A percentile compares a stretch with the other conserved stretches of the same genome.
phyloP scores from a whole-genome alignment of 441 rosid genomes.

The Arabidopsis hybrid region DNA sequence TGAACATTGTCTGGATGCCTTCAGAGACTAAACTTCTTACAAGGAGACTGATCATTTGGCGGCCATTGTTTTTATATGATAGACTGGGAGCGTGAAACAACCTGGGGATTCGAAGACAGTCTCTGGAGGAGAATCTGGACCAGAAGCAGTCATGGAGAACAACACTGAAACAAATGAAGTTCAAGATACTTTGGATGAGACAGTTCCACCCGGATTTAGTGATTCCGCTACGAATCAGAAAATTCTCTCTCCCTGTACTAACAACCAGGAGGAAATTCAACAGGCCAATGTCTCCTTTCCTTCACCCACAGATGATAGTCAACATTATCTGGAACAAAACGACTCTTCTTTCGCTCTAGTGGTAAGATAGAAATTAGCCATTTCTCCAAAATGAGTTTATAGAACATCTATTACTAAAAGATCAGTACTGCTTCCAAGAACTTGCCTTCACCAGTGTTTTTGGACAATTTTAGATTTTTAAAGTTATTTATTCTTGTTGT shows the following conservation, averaged over 20 bases:
- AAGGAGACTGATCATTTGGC: slow-evolving; percentile 7
- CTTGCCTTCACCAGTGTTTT: slow-evolving; percentile 12
- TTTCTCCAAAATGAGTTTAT: slow-evolving; percentile 2
- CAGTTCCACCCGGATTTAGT: slow-evolving; percentile 38
- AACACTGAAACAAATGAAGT: slow-evolving; percentile 34
- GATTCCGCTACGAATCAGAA: slow-evolving; percentile 23
- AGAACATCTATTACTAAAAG: not conserved
- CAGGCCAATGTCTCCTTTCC: slow-evolving; percentile 19
- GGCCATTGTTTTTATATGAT: slow-evolving; percentile 9
- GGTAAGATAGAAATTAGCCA: slow-evolving; percentile 24
- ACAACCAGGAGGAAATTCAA: slow-evolving; percentile 41
- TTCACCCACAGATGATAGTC: slow-evolving; percentile 18
- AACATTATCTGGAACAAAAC: slow-evolving; percentile 26
- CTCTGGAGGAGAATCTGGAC: slow-evolving; percentile 46
- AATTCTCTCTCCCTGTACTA: slow-evolving; percentile 17
- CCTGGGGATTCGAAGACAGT: slow-evolving; percentile 37
- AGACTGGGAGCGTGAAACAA: slow-evolving; percentile 31
- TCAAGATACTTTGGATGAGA: slow-evolving; percentile 47
- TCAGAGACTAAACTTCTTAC: slow-evolving; percentile 7
- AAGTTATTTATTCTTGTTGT: slow-evolving; percentile 6
- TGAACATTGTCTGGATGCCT: slow-evolving; percentile 9
- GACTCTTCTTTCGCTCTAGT: slow-evolving; percentile 28
- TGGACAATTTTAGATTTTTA: not conserved
- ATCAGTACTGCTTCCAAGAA: not conserved
- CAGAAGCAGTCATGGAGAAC: slow-evolving; percentile 46